Conservation (phyloP, 768 basidiomycete genomes). For the Phaeolepiota aurea region DNA sequence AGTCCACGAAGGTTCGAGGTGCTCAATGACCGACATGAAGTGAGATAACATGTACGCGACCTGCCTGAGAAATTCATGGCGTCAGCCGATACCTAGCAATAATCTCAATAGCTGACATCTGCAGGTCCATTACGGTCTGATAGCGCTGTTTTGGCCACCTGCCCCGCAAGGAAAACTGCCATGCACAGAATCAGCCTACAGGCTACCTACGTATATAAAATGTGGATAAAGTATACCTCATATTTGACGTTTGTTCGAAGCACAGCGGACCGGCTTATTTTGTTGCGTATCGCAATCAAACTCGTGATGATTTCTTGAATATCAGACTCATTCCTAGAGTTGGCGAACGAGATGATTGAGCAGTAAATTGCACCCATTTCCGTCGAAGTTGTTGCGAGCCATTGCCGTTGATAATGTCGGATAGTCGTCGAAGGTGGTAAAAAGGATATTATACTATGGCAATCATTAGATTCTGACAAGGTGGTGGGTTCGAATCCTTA, state of each 20-base stretch:
- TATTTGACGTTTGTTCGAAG: constrained; percentile 54
- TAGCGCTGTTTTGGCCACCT: constrained; percentile 79
- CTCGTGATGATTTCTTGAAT: constrained; percentile 49
- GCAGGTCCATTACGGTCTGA: constrained; percentile 56
- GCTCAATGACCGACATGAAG: constrained; percentile 62
- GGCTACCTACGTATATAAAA: background rate
- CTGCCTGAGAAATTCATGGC: constrained; percentile 34
- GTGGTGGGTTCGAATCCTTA: constrained; percentile 1
- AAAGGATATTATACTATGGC: constrained; percentile 50
- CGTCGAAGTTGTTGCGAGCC: constrained; percentile 57
- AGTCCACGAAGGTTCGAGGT: constrained; percentile 72
- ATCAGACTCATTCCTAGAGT: constrained; percentile 42
- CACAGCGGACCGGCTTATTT: constrained; percentile 54
- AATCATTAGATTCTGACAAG: background rate
- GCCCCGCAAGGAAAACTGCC: constrained; percentile 67
- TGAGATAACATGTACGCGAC: constrained; percentile 63
- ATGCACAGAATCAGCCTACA: constrained; percentile 3
- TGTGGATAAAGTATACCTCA: constrained; percentile 35
- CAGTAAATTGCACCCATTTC: constrained; percentile 72
- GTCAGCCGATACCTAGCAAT: background rate
- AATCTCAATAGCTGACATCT: constrained; percentile 37
- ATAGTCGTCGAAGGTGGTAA: constrained; percentile 72
- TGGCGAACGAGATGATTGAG: constrained; percentile 65
- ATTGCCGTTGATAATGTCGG: constrained; percentile 61
- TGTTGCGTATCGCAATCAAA: constrained; percentile 66